Conservation (phyloP, 2,329 filamentous ascomycete genomes). For the Paraconiothyrium sp. region DNA sequence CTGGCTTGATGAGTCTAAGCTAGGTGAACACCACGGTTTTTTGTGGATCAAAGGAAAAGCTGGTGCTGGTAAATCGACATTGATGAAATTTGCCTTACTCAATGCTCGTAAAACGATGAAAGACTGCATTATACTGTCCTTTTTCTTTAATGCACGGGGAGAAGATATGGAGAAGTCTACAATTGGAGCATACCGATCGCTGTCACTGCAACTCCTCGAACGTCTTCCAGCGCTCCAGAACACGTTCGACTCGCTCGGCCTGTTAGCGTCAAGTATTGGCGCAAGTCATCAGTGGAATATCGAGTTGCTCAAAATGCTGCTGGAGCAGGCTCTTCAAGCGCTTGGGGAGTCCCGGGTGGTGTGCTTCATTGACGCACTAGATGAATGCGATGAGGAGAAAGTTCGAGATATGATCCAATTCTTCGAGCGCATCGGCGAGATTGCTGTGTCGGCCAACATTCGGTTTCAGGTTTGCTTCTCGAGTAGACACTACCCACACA, state of each 20-base stretch:
- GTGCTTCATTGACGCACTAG: conserved; percentile 54
- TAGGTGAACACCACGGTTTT: conserved; percentile 48
- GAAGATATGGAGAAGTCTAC: conserved; percentile 23
- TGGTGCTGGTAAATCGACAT: conserved; percentile 50
- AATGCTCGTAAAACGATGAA: conserved; percentile 13
- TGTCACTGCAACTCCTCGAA: conserved; percentile 30
- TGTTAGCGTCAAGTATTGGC: conserved; percentile 10
- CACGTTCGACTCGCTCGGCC: conserved; percentile 11
- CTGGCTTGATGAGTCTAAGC: conserved; percentile 48
- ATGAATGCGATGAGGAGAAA: conserved; percentile 57
- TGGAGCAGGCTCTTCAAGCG: conserved; percentile 20
- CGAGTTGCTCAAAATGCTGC: conserved; percentile 21
- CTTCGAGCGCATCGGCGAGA: conserved; percentile 51
- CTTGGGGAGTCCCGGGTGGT: conserved; percentile 22
- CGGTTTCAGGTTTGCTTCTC: conserved; percentile 55
- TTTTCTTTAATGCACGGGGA: conserved; percentile 31
- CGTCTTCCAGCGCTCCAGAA: conserved; percentile 15
- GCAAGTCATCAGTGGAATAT: conserved; percentile 17
- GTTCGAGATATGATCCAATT: conserved; percentile 54
- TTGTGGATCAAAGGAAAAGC: conserved; percentile 56
- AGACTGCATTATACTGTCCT: conserved; percentile 17
- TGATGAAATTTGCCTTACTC: conserved; percentile 44
- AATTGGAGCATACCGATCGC: conserved; percentile 28
- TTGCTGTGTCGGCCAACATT: conserved; percentile 15
- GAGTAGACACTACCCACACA: conserved; percentile 59